These are phyloP conservation scores for Podospora conica DNA, from an alignment of 495 filamentous ascomycete genomes.

Conservation along the genomic window DNA sequence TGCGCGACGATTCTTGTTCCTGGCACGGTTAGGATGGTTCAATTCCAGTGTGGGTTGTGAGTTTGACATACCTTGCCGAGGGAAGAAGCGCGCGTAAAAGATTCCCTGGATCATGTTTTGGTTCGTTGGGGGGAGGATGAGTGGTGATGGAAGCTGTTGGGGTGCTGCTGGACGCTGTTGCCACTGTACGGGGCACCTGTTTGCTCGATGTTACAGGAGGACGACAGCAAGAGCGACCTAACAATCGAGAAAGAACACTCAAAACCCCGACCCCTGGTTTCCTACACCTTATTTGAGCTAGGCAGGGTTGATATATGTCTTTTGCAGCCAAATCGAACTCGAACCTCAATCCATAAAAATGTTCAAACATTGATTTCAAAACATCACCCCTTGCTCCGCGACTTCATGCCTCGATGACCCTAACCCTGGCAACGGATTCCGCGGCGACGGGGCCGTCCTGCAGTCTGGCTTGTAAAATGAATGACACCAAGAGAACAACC, in stretches of 20 bases:
- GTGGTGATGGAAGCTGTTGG: not conserved
- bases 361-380: not conserved
- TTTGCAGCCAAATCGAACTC: no score
- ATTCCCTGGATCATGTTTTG: conserved; percentile 79
- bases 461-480: not conserved
- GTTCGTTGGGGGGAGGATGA: not conserved
- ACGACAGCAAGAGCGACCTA: not conserved
- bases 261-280: no score
- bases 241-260: no score
- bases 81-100: conserved; percentile 92
- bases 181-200: not conserved
- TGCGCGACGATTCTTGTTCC: conserved; percentile 77
- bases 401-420: not conserved
- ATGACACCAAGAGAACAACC: not conserved
- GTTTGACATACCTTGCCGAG: conserved; percentile 62
- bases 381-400: no score
- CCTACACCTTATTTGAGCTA: no score
- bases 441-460: not conserved
- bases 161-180: not conserved
- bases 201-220: not conserved
- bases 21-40: conserved; percentile 26
- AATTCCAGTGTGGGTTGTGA: not conserved
- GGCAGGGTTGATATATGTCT: no score
- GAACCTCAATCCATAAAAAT: no score
- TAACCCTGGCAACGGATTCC: not conserved